A percentile compares a stretch with the other conserved stretches of the same genome.
Conservation (phyloP, 2,329 filamentous ascomycete genomes). For the Hypoxylon sp. region DNA sequence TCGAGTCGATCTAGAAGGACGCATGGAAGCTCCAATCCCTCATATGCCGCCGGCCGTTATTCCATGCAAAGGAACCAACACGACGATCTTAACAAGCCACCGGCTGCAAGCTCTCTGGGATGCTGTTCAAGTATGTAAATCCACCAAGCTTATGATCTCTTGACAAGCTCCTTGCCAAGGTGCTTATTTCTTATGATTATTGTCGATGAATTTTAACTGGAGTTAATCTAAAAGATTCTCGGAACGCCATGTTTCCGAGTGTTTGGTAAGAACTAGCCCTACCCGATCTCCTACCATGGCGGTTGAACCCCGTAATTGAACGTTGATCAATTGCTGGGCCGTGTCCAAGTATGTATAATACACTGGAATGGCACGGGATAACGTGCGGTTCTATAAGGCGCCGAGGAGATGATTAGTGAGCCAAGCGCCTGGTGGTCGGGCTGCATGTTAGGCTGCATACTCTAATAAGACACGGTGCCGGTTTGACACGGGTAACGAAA, state of each 20-base stretch:
- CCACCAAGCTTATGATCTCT: not conserved
- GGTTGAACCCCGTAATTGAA: constrained; percentile 22
- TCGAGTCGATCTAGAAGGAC: constrained; percentile 44
- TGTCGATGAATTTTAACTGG: constrained; percentile 13
- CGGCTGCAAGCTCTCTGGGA: not conserved
- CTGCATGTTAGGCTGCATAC: constrained; percentile 12
- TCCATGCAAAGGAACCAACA: constrained; percentile 25
- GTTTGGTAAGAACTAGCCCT: constrained; percentile 39
- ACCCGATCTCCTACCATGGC: constrained; percentile 21
- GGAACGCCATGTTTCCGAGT: constrained; percentile 45
- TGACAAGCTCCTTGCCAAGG: constrained; percentile 24
- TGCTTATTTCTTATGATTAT: constrained; percentile 19
- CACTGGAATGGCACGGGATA: constrained; percentile 1
- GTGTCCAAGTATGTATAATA: constrained; percentile 11
- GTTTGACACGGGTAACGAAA: constrained; percentile 16
- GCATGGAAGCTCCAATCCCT: constrained; percentile 42
- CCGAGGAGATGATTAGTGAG: constrained; percentile 5
- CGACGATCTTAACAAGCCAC: constrained; percentile 39
- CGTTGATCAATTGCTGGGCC: constrained; percentile 26
- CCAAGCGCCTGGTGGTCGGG: constrained; percentile 15
- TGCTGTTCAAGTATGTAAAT: not conserved
- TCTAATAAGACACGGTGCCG: constrained; percentile 20
- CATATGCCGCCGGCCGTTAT: constrained; percentile 32
- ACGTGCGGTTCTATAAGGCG: not conserved
- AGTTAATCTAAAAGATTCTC: constrained; percentile 24